phyloP scores from a whole-genome alignment of 768 basidiomycete species.

The Trametes punicea region DNA sequence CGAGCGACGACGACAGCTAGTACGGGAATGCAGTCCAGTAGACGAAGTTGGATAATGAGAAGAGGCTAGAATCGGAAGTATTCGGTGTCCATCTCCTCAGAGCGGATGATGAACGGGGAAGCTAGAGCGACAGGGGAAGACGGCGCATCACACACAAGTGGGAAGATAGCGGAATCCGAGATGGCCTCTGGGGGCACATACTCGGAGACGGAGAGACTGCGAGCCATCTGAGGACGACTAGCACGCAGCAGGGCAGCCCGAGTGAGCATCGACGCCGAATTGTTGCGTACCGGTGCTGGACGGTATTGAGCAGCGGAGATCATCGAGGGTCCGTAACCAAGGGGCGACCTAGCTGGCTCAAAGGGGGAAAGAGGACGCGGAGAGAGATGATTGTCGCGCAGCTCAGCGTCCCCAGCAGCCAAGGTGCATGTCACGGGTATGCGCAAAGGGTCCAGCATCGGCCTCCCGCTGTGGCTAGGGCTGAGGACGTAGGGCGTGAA shows the following conservation, averaged over 20 bases:
- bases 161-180: not conserved
- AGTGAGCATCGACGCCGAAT: constrained; percentile 7
- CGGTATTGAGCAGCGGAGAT: not conserved
- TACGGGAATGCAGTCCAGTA: not conserved
- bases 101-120: constrained; percentile 12
- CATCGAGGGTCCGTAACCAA: not conserved
- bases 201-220: constrained; percentile 1
- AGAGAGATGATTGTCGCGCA: not conserved
- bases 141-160: not conserved
- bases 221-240: not conserved
- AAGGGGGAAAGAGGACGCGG: constrained; percentile 1
- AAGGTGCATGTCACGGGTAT: constrained; percentile 1
- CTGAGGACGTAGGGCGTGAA: constrained; percentile 6
- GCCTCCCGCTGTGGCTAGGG: not conserved
- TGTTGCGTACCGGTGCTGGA: not conserved
- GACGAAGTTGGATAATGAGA: not conserved
- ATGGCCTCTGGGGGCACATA: too few species aligned
- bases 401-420: not conserved
- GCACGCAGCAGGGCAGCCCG: constrained; percentile 10
- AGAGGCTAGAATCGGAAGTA: constrained; percentile 6
- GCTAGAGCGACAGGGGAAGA: constrained; percentile 3
- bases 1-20: not conserved
- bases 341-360: not conserved
- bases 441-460: not conserved
- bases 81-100: not conserved